Conservation (phyloP, 768 basidiomycete genomes). For the Mycena galopus region DNA sequence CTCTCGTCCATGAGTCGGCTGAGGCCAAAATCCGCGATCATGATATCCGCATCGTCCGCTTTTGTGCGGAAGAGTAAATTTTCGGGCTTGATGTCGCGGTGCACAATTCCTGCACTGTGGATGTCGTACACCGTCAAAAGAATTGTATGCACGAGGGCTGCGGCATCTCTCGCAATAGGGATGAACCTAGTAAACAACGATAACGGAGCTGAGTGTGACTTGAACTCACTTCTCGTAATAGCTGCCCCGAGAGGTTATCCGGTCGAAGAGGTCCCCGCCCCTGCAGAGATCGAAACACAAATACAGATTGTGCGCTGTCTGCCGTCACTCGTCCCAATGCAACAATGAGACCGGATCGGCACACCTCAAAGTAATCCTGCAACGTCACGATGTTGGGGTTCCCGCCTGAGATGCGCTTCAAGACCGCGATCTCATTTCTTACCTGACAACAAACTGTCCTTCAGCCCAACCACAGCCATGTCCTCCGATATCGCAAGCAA, state of each 20-base stretch:
- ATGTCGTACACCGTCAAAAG: conserved; percentile 90
- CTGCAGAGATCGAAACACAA: conserved; percentile 97
- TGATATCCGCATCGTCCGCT: conserved; percentile 91
- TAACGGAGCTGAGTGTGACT: neutral
- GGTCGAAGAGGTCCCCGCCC: conserved; percentile 97
- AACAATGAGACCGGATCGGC: conserved; percentile 31
- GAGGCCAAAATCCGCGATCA: conserved; percentile 97
- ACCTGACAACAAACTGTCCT: conserved; percentile 63
- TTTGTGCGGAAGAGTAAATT: conserved; percentile 94
- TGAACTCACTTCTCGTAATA: conserved; percentile 89
- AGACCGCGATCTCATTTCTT: conserved; percentile 94
- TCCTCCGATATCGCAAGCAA: neutral
- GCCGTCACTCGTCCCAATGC: conserved; percentile 6
- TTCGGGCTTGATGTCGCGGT: conserved; percentile 97
- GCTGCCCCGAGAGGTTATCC: conserved; percentile 96
- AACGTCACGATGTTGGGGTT: conserved; percentile 92
- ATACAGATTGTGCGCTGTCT: conserved; percentile 94
- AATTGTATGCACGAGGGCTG: conserved; percentile 88
- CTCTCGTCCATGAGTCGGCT: conserved; percentile 85
- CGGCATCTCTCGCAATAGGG: conserved; percentile 77
- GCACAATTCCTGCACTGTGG: conserved; percentile 92
- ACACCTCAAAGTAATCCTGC: conserved; percentile 95
- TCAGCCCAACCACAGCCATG: neutral
- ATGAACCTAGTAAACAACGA: conserved; percentile 8
- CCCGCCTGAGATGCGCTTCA: conserved; percentile 94